Conservation (phyloP, 306 rosid genomes). For the Gynostemma pentaphyllum region DNA sequence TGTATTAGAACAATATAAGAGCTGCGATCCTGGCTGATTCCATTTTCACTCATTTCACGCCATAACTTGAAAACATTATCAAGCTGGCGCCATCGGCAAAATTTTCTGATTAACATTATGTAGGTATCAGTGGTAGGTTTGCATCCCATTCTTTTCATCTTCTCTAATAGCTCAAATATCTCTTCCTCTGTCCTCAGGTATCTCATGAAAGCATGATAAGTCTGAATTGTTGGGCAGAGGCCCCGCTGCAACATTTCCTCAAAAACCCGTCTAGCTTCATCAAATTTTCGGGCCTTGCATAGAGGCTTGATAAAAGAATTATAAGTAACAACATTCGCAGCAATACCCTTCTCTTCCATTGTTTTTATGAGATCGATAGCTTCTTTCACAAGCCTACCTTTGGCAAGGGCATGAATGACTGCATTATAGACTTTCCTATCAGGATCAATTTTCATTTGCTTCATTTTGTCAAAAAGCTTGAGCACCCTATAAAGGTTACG, state of each 20-base stretch:
- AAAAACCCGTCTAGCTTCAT: conserved; percentile 45
- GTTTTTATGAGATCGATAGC: conserved; percentile 42
- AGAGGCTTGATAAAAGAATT: conserved; percentile 78
- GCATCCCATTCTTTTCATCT: conserved; percentile 60
- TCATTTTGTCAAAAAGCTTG: conserved; percentile 50
- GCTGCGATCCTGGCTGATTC: conserved; percentile 61
- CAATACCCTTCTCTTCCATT: conserved; percentile 53
- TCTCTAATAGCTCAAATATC: conserved; percentile 43
- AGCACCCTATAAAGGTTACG: conserved; percentile 54
- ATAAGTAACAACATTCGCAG: conserved; percentile 59
- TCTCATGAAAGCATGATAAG: conserved; percentile 74
- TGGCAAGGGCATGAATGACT: conserved; percentile 60
- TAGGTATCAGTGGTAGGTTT: conserved; percentile 60
- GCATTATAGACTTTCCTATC: conserved; percentile 80
- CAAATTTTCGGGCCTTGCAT: conserved; percentile 45
- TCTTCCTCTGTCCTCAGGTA: conserved; percentile 45
- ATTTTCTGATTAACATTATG: conserved; percentile 76
- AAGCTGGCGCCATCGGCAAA: conserved; percentile 72
- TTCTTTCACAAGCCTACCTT: conserved; percentile 43
- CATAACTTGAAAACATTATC: conserved; percentile 58
- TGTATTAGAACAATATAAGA: conserved; percentile 75
- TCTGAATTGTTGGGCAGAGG: conserved; percentile 58
- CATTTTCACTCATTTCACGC: conserved; percentile 55
- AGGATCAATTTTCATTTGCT: conserved; percentile 34
- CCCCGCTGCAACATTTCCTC: conserved; percentile 38